Evolutionary conservation across 305 asterid genomes (phyloP).

Genomic region (Fraxinus sp.): DNA sequence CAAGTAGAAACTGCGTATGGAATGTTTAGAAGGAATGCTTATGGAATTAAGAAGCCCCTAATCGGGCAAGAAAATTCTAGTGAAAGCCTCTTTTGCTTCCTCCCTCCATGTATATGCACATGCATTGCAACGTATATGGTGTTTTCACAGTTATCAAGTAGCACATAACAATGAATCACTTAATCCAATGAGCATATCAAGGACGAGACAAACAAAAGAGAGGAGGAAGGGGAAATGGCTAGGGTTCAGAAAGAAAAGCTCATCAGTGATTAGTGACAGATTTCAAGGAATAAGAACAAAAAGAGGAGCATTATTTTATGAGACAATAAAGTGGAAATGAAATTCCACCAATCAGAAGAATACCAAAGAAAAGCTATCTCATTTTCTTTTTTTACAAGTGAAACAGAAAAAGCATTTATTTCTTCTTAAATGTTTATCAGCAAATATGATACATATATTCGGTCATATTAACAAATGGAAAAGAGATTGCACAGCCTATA

Average conservation of each 20-base stretch:
- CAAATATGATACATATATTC: not conserved
- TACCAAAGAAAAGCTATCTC: not conserved
- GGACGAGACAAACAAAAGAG: not conserved
- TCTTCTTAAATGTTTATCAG: not conserved
- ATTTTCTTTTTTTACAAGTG: not conserved
- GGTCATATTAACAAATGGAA: not conserved
- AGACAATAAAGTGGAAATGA: not conserved
- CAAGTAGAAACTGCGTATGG: conserved; percentile 3
- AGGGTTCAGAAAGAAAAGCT: not conserved
- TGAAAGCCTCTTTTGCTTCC: not conserved
- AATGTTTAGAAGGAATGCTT: not conserved
- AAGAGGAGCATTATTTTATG: not conserved
- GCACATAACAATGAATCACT: not conserved
- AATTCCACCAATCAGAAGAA: not conserved
- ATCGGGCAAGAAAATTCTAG: not conserved
- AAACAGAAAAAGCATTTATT: not conserved
- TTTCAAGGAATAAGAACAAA: not conserved
- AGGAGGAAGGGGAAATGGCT: not conserved
- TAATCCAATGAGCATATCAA: not conserved
- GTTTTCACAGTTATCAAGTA: not conserved
- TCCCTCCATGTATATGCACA: not conserved
- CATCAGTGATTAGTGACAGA: not conserved
- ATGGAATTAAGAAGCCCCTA: not conserved
- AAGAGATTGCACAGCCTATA: not conserved
- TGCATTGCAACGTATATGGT: not conserved